Evolutionary conservation across 148 eudicot genomes (phyloP), one percentile per base, ranked within the genome.

Genomic region (Tetragonia tetragonoides): DNA sequence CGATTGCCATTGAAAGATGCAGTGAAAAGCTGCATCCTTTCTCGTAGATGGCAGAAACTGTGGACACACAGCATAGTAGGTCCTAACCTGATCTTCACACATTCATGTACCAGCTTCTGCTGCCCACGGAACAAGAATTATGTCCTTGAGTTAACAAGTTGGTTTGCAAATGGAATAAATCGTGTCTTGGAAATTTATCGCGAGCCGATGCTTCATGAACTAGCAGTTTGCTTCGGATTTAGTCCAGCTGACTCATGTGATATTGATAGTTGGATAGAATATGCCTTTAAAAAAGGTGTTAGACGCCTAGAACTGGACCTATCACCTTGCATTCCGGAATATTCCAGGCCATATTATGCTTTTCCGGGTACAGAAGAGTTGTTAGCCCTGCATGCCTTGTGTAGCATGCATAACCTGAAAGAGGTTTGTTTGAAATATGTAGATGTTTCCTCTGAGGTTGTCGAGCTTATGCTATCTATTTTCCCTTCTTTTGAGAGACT

Each of bases 401-500:
- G 65, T 24, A 15, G 54, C 63, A 39, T 60, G 0, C 34, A 61
- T 11, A 60, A 74, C 67, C 53, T 74, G 54, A 60, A 37, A 40
- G 77, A 60, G 39, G 20, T 74, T 41, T 16, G 16, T 60, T 41
- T 74, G 38, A 74, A 21, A 10, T 5, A 12, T 10, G 68, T 74
- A 10, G 6, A 2, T 41, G 68, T 74, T 21, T 60, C 54, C 7
- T 3, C 38, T n/a, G 56, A 60, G 10, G 53, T 59, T 59, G n/a
- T 74, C 39, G 54, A 74, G 38, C 38, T 60, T 40, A 74, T 74
- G 67, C 77, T 74, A 37, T 20, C 68, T 74, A 24, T 37, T 40
- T 61, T n/a, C 56, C 54, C 77, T n/a, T 53, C 57, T 53, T 54
- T 74, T 60, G 77, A 74, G 54, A 65, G 54, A 20, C 16, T 74